Evolutionary conservation across 805 yeast genomes (phyloP), one percentile per base, ranked within the genome.

Genomic region (Cyberlindnera saturnus): DNA sequence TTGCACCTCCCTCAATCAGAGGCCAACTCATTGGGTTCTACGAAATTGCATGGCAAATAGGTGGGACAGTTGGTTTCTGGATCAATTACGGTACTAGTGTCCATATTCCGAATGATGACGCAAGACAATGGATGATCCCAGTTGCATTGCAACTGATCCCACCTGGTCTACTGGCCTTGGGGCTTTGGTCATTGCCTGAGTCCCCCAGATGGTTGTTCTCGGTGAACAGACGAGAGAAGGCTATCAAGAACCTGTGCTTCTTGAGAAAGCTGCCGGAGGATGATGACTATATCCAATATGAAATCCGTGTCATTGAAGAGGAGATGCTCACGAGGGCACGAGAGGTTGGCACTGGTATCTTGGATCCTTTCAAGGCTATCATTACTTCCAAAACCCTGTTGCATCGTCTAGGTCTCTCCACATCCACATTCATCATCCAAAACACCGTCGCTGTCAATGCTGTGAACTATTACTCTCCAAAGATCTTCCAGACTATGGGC

Each of bases 401-500:
- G 33, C 59, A 62, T 48, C 55, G 77, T 40, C 55, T 73, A 20
- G 47, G 65, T 1, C 51, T 71, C 38, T 62, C 74, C 5, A 60
- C 68, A 1, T 59, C 69, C 4, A 50, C 67, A 29, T 70, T 70
- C 49, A 55, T 66, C 46, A 61, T 73, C 56, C 77, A 71, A 46
- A 71, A 71, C 48, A 66, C 73, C 18, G 66, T 66, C 44, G 78
- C 79, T 32, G 71, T 75, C 51, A 67, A 73, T 48, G 75, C 77
- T 33, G 64, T 74, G 40, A 73, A 70, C 36, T 76, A 76, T 54
- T 76, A 75, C 54, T 72, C 79, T n/a, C 78, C 78, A 19, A 65
- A 69, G 9, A 64, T 76, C 35, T 73, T 75, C 59, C 61, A 67
- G 47, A 65, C 76, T 4, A 63, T 75, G 44, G 81, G 81, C 15